Conservation (phyloP, 176 grass and related monocot genomes). For the Avena eriantha region DNA sequence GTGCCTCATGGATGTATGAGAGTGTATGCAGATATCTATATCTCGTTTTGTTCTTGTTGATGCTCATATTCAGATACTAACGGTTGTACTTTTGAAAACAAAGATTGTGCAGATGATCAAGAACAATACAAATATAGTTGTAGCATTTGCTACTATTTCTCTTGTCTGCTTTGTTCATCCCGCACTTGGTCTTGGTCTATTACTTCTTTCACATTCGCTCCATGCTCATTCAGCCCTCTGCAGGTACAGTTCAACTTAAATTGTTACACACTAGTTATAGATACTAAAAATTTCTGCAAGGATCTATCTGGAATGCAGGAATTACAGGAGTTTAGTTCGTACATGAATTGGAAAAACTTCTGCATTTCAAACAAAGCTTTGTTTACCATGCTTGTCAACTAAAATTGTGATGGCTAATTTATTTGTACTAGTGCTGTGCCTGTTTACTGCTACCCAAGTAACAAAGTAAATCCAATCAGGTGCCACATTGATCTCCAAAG, state of each 20-base stretch:
- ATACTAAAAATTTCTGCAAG: neutral
- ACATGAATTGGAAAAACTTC: neutral
- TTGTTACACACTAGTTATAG: conserved; percentile 1
- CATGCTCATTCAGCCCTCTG: conserved; percentile 76
- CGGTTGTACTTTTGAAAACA: conserved; percentile 47
- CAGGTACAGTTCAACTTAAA: conserved; percentile 65
- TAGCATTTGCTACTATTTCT: conserved; percentile 73
- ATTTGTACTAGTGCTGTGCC: neutral
- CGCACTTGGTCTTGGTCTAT: conserved; percentile 75
- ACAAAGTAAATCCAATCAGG: conserved; percentile 8
- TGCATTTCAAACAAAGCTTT: neutral
- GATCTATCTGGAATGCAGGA: neutral
- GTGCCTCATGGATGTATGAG: conserved; percentile 25
- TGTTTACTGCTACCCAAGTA: neutral
- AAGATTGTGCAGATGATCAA: conserved; percentile 88
- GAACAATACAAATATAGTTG: conserved; percentile 69
- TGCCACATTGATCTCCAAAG: neutral
- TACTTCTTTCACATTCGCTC: conserved; percentile 83
- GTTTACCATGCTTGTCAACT: neutral
- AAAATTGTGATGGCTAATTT: neutral
- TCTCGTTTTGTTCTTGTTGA: conserved; percentile 16
- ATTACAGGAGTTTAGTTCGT: neutral
- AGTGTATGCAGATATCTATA: conserved; percentile 15
- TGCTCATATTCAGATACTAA: conserved; percentile 41
- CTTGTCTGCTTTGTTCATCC: conserved; percentile 91